Conservation (phyloP, 2,329 filamentous ascomycete genomes). For the Periconia sp. region DNA sequence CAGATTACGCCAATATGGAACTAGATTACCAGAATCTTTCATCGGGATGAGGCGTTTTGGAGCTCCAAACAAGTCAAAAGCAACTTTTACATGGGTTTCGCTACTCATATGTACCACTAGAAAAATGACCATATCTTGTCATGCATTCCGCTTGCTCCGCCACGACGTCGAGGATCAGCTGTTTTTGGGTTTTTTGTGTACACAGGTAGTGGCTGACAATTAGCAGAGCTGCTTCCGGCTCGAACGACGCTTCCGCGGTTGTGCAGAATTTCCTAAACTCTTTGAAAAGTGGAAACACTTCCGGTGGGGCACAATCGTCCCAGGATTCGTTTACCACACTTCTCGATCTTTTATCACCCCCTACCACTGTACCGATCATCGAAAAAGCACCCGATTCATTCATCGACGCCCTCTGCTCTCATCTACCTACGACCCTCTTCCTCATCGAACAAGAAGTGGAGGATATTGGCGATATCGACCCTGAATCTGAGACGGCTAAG, state of each 20-base stretch:
- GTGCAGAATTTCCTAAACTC: conserved; percentile 90
- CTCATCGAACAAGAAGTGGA: conserved; percentile 71
- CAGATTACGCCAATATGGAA: conserved; percentile 11
- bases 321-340: conserved; percentile 78
- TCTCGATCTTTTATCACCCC: conserved; percentile 78
- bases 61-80: conserved; percentile 20
- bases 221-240: conserved; percentile 52
- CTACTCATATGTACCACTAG: conserved; percentile 38
- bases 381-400: conserved; percentile 65
- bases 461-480: conserved; percentile 64
- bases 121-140: conserved; percentile 35
- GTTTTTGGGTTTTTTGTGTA: conserved; percentile 8
- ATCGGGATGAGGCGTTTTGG: conserved; percentile 35
- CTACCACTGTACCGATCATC: conserved; percentile 76
- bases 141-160: conserved; percentile 27
- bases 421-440: conserved; percentile 77
- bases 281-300: conserved; percentile 59
- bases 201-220: conserved; percentile 25
- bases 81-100: conserved; percentile 22
- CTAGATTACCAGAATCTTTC: conserved; percentile 3
- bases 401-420: conserved; percentile 73
- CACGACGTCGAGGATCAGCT: conserved; percentile 27
- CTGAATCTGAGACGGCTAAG: conserved; percentile 67
- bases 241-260: conserved; percentile 70
- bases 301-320: conserved; percentile 42